phyloP scores from a whole-genome alignment of 192 early-diverging fungal genomes.

The Rhizoclosmatium sp. region DNA sequence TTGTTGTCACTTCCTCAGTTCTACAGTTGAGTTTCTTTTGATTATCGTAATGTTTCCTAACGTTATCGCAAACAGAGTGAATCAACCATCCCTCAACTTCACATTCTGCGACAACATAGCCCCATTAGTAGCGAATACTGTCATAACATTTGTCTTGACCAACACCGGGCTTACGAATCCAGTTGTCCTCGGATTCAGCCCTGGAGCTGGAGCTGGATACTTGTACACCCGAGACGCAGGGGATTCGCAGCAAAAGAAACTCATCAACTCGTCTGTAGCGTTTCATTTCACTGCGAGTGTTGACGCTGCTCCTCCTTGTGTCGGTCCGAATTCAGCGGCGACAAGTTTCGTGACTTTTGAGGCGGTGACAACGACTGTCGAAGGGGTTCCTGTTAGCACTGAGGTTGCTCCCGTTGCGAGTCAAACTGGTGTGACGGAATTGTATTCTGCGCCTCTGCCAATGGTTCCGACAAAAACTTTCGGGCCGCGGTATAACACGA shows the following conservation, averaged over 20 bases:
- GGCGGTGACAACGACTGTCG: no score
- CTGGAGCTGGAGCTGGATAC: slow-evolving; percentile 10
- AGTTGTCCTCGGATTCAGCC: slow-evolving; percentile 10
- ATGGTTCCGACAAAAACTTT: no score
- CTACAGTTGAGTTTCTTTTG: neutral
- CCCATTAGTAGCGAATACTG: neutral
- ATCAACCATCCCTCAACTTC: neutral
- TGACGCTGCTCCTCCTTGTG: neutral
- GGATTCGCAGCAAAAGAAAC: neutral
- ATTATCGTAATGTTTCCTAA: neutral
- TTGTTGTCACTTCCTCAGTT: neutral
- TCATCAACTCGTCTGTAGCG: neutral
- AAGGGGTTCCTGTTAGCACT: no score
- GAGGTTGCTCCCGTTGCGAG: no score
- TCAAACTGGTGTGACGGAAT: no score
- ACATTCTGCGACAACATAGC: neutral
- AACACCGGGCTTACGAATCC: neutral
- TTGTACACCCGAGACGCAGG: neutral
- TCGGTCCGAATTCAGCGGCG: neutral
- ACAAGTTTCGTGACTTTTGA: no score
- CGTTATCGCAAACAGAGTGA: neutral
- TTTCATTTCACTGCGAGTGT: neutral
- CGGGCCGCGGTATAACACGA: no score
- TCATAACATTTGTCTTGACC: slow-evolving; percentile 10
- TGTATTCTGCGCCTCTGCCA: no score